Evolutionary conservation across 257 asterid genomes (phyloP).

Genomic region (Nicotiana tabacum): DNA sequence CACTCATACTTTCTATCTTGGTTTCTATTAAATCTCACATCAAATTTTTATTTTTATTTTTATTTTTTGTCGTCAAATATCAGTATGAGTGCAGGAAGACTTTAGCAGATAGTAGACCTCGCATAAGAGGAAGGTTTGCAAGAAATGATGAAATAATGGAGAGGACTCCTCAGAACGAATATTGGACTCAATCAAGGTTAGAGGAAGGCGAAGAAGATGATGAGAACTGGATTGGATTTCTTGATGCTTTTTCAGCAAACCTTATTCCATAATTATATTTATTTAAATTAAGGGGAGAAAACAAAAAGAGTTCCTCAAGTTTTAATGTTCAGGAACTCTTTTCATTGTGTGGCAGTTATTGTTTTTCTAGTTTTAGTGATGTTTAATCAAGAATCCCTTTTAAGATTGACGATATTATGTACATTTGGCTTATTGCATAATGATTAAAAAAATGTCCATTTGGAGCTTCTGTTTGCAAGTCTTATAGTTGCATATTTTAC

Average conservation of each 20-base stretch:
- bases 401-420: background rate
- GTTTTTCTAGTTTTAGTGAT: background rate
- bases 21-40: background rate
- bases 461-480: constrained; percentile 6
- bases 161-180: constrained; percentile 32
- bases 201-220: constrained; percentile 47
- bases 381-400: constrained; percentile 4
- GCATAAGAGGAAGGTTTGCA: constrained; percentile 83
- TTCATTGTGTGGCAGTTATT: background rate
- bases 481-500: background rate
- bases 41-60: too few species aligned
- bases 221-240: constrained; percentile 64
- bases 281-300: background rate
- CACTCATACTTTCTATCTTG: background rate
- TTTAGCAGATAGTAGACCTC: constrained; percentile 82
- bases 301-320: constrained; percentile 25
- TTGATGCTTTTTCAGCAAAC: constrained; percentile 55
- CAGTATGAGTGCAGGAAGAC: constrained; percentile 95
- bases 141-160: constrained; percentile 59
- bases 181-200: constrained; percentile 38
- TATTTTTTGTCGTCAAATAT: background rate
- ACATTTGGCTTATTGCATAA: background rate
- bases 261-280: constrained; percentile 33
- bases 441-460: background rate
- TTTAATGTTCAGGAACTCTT: constrained; percentile 39